A percentile compares a stretch with the other conserved stretches of the same genome.
phyloP scores from a whole-genome alignment of 768 basidiomycete species.

The Kwoniella sp. region DNA sequence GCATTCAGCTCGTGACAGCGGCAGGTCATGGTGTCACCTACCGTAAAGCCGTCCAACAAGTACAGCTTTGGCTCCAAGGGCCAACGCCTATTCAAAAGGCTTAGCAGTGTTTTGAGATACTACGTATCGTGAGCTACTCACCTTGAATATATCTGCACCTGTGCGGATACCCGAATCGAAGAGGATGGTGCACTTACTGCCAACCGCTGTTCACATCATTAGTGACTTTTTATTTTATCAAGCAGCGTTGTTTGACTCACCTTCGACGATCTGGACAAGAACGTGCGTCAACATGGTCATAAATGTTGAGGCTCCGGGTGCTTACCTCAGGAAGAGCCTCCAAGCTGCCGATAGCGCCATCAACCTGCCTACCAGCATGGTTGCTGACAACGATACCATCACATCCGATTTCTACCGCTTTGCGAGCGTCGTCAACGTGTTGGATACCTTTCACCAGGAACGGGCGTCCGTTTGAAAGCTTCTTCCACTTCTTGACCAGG shows the following conservation, averaged over 20 bases:
- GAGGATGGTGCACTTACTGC: slow-evolving; percentile 58
- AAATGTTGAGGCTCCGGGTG: not conserved
- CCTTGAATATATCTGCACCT: slow-evolving; percentile 76
- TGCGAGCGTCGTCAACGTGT: slow-evolving; percentile 68
- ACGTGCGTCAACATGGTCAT: not conserved
- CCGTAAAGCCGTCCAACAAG: slow-evolving; percentile 61
- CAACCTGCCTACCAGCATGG: slow-evolving; percentile 68
- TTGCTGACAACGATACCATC: slow-evolving; percentile 78
- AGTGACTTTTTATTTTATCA: too few relatives aligned
- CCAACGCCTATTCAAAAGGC: slow-evolving; percentile 62
- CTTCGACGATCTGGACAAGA: slow-evolving; percentile 31
- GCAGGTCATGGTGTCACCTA: not conserved
- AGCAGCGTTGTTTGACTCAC: slow-evolving; percentile 12
- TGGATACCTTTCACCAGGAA: slow-evolving; percentile 70
- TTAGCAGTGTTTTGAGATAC: not conserved
- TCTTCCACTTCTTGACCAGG: slow-evolving; percentile 40
- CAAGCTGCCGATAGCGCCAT: slow-evolving; percentile 75
- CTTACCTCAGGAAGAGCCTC: slow-evolving; percentile 36
- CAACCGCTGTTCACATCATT: slow-evolving; percentile 58
- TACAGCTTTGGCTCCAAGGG: slow-evolving; percentile 80
- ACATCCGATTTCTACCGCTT: slow-evolving; percentile 67
- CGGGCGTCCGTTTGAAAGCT: slow-evolving; percentile 55
- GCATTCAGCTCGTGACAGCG: too few relatives aligned
- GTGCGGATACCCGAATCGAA: slow-evolving; percentile 76
- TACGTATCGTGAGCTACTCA: slow-evolving; percentile 1